Evolutionary conservation across 2,329 filamentous ascomycete genomes (phyloP), one percentile per base, ranked within the genome.

Genomic region (Beauveria sp.): DNA sequence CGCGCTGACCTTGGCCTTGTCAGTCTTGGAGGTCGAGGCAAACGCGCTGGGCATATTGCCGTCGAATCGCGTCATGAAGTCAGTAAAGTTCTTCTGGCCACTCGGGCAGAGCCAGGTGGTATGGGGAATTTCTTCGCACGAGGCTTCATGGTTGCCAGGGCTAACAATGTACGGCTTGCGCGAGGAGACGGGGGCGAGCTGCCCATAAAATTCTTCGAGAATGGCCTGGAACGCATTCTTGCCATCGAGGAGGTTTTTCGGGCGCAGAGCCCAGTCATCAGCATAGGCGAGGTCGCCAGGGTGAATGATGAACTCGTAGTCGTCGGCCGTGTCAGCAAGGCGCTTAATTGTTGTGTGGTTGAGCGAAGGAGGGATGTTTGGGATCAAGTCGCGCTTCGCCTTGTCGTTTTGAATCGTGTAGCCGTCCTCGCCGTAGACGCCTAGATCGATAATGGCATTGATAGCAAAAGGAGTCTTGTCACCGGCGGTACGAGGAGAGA

Each of bases 41-140:
- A 84, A 85, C 0, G 79, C 71, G 0, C 71, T 76, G 0, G 82
- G 80, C 79, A 83, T 81, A 20, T 55, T 61, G 51, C 34, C 50
- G 7, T 24, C 34, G 67, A 83, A 86, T 31, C 83, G 79, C 64
- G 78, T 79, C 74, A 80, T 77, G 70, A 82, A 85, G 63, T 84
- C 83, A 4, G 82, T 85, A 69, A 86, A 86, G 70, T 86, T 86
- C 65, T 75, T 79, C 68, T 86, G 83, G 6, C 83, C 83, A 2
- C 74, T 70, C 0, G 78, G 77, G 65, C 81, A 83, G 2, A 78
- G 66, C 7, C 66, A 66, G 6, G 69, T 70, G 12, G 70, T 70
- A 60, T 69, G 67, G 1, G 73, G 71, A 10, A 80, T 67, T 14
- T 61, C 59, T 22, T 61, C 67, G 67, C 83, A 85, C 49, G 74